phyloP scores from a whole-genome alignment of 768 basidiomycete species.

The Gautieria morchelliformis region DNA sequence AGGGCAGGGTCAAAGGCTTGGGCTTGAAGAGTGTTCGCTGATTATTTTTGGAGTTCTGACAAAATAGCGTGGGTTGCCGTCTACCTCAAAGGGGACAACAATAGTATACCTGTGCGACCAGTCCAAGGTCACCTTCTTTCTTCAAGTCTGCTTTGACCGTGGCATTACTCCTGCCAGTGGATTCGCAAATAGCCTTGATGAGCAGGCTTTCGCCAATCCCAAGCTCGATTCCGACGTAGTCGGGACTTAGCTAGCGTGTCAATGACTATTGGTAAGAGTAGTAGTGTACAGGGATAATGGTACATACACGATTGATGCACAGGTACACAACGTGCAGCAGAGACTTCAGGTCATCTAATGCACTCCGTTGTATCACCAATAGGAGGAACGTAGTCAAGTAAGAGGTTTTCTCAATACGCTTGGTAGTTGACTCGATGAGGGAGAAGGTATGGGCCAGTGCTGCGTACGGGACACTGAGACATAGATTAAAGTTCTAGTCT shows the following conservation, averaged over 20 bases:
- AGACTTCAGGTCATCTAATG: constrained; percentile 59
- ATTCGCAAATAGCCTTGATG: constrained; percentile 91
- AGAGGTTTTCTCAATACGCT: constrained; percentile 86
- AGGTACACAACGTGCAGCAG: constrained; percentile 88
- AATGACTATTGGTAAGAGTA: constrained; percentile 6
- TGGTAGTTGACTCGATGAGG: constrained; percentile 88
- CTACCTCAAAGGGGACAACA: not conserved
- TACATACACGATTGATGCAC: constrained; percentile 89
- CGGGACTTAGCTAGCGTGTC: constrained; percentile 70
- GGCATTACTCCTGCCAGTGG: constrained; percentile 78
- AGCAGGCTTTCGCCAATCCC: constrained; percentile 94
- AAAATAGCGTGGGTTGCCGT: not conserved
- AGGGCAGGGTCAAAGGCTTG: constrained; percentile 79
- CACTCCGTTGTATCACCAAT: constrained; percentile 81
- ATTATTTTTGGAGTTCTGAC: constrained; percentile 82
- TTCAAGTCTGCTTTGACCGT: constrained; percentile 87
- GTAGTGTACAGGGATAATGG: not conserved
- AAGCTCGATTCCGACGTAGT: constrained; percentile 90
- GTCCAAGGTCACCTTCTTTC: constrained; percentile 89
- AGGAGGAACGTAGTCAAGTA: constrained; percentile 83
- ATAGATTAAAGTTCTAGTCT: not conserved
- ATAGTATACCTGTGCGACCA: constrained; percentile 81
- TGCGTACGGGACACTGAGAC: constrained; percentile 79
- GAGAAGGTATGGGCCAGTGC: constrained; percentile 84
- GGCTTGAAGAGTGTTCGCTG: constrained; percentile 94